These are phyloP conservation scores for Dactylellina haptotyla DNA, from an alignment of 2,329 filamentous ascomycete genomes.

Conservation along the genomic window DNA sequence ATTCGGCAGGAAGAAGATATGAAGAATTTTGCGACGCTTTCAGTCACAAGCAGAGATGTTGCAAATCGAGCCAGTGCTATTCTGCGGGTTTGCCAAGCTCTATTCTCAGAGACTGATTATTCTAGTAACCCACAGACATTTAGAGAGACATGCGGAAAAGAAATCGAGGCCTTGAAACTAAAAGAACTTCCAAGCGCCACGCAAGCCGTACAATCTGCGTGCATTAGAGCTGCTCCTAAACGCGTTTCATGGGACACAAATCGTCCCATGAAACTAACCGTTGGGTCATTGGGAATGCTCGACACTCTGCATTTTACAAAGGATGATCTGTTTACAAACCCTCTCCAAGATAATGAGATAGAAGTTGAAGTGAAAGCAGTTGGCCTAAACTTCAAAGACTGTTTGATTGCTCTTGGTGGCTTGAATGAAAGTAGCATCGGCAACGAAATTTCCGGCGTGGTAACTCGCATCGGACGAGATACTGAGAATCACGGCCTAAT, in stretches of 20 bases:
- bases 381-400: constrained; percentile 58
- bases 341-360: constrained; percentile 57
- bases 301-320: background rate
- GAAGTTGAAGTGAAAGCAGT: constrained; percentile 64
- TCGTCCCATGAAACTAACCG: background rate
- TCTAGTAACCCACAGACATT: background rate
- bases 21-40: background rate
- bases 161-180: too few relatives aligned
- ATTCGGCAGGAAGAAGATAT: background rate
- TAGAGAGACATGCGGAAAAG: background rate
- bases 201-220: too few relatives aligned
- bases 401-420: constrained; percentile 15
- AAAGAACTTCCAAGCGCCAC: too few relatives aligned
- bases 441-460: background rate
- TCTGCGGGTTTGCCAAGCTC: background rate
- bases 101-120: background rate
- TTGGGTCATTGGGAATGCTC: background rate
- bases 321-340: background rate
- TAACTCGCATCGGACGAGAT: background rate
- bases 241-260: background rate
- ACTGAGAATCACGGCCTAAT: background rate
- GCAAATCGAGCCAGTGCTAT: background rate
- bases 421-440: constrained; percentile 39
- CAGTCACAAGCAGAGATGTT: background rate
- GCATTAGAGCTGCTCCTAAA: too few relatives aligned